Evolutionary conservation across 768 basidiomycete species (phyloP).

Genomic region (Sporobolomyces roseus): DNA sequence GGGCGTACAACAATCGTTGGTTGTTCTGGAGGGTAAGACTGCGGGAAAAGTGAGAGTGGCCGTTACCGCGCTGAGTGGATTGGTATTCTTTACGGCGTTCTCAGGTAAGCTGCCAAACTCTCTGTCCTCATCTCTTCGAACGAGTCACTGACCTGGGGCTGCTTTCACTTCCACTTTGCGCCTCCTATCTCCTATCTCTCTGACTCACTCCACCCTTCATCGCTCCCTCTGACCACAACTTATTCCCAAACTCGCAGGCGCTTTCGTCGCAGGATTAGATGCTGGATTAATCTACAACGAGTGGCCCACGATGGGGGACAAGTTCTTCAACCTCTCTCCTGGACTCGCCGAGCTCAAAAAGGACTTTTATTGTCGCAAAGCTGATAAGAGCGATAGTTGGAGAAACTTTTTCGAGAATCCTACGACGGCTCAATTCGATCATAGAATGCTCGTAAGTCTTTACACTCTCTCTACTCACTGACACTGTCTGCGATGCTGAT

Average conservation of each 20-base stretch:
- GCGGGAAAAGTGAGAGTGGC: slow-evolving; percentile 61
- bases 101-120: slow-evolving; percentile 61
- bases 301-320: slow-evolving; percentile 73
- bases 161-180: no score
- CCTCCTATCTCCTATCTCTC: no score
- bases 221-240: no score
- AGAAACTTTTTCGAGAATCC: slow-evolving; percentile 96
- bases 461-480: background rate
- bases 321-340: slow-evolving; percentile 72
- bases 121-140: no score
- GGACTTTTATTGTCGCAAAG: slow-evolving; percentile 64
- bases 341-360: slow-evolving; percentile 78
- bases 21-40: slow-evolving; percentile 58
- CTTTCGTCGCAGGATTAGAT: slow-evolving; percentile 96
- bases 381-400: slow-evolving; percentile 78
- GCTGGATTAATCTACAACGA: slow-evolving; percentile 97
- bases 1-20: slow-evolving; percentile 50
- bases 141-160: no score
- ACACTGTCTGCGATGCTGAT: no score
- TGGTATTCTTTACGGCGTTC: slow-evolving; percentile 85
- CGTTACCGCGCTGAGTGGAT: slow-evolving; percentile 62
- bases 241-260: slow-evolving; percentile 58
- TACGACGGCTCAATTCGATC: slow-evolving; percentile 94
- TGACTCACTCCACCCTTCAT: no score
- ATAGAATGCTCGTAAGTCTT: slow-evolving; percentile 69